Percentiles rank a stretch among this genome's conserved stretches.
These are phyloP conservation scores for Rusavskia elegans DNA, from an alignment of 495 filamentous ascomycete genomes.

Conservation along the genomic window DNA sequence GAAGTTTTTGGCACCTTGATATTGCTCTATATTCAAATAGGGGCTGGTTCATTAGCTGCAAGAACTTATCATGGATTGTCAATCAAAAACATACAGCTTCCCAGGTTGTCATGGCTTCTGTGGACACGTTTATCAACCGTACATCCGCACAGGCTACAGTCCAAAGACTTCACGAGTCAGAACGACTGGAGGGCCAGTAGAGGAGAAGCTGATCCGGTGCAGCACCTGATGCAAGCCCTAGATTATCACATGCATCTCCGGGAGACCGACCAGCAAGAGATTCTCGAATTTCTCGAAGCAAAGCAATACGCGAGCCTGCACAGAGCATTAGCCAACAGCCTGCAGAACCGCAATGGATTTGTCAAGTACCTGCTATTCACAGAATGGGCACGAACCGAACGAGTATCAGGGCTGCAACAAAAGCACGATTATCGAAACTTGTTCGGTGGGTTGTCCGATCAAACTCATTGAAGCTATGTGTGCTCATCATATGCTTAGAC, in stretches of 20 bases:
- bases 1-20: slow-evolving; percentile 38
- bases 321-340: slow-evolving; percentile 2
- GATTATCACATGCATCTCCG: slow-evolving; percentile 2
- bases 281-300: slow-evolving; percentile 2
- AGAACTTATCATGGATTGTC: slow-evolving; percentile 36
- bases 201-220: slow-evolving; percentile 17
- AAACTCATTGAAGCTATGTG: too few relatives aligned
- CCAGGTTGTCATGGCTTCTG: slow-evolving; percentile 40
- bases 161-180: slow-evolving; percentile 3
- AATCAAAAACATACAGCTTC: slow-evolving; percentile 45
- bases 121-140: slow-evolving; percentile 42
- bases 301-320: slow-evolving; percentile 6
- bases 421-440: background rate
- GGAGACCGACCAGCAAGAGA: background rate
- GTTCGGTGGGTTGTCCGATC: too few relatives aligned
- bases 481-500: too few relatives aligned
- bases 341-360: slow-evolving; percentile 1
- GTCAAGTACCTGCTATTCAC: slow-evolving; percentile 3
- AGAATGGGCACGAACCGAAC: slow-evolving; percentile 8
- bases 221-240: slow-evolving; percentile 8
- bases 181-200: background rate
- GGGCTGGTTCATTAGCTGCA: slow-evolving; percentile 36
- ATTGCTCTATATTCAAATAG: slow-evolving; percentile 36
- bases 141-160: slow-evolving; percentile 28
- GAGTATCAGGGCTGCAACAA: background rate